phyloP scores from a whole-genome alignment of 2,329 filamentous ascomycete genomes.

The Pyrenophora teres region DNA sequence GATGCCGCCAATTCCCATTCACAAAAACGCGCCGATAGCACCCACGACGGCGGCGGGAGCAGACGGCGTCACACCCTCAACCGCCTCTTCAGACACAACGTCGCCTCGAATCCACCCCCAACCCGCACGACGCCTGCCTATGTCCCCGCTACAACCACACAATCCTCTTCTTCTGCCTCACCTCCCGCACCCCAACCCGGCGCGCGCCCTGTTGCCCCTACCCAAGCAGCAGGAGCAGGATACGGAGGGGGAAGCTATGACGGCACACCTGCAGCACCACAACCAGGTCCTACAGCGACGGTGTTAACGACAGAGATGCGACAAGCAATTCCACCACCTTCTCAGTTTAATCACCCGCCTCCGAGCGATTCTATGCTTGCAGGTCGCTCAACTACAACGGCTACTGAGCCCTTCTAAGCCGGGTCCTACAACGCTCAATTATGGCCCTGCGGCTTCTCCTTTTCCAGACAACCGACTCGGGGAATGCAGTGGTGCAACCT shows the following conservation, averaged over 20 bases:
- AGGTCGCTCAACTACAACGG: constrained; percentile 45
- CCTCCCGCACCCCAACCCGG: constrained; percentile 49
- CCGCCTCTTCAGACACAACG: constrained; percentile 30
- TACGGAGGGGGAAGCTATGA: constrained; percentile 4
- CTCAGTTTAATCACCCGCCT: constrained; percentile 49
- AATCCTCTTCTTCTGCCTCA: constrained; percentile 18
- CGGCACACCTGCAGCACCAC: constrained; percentile 39
- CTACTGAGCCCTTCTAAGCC: constrained; percentile 30
- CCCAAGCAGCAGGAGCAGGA: constrained; percentile 13
- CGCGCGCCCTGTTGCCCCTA: constrained; percentile 39
- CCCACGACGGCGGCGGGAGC: constrained; percentile 46
- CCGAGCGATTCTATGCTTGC: constrained; percentile 46
- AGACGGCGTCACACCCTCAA: constrained; percentile 46
- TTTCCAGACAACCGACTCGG: constrained; percentile 29
- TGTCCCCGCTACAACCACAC: constrained; percentile 38
- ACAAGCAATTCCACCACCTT: constrained; percentile 36
- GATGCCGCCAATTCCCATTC: constrained; percentile 55
- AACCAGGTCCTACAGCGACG: constrained; percentile 43
- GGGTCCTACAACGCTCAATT: constrained; percentile 47
- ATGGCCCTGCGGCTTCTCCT: constrained; percentile 42
- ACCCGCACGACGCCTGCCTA: constrained; percentile 41
- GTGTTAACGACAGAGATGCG: constrained; percentile 40
- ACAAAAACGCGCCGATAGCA: constrained; percentile 54
- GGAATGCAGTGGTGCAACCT: constrained; percentile 19
- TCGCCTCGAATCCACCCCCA: constrained; percentile 36